Evolutionary conservation across 306 rosid genomes (phyloP), one percentile per base, ranked within the genome.

Genomic region (Vigna mungo): DNA sequence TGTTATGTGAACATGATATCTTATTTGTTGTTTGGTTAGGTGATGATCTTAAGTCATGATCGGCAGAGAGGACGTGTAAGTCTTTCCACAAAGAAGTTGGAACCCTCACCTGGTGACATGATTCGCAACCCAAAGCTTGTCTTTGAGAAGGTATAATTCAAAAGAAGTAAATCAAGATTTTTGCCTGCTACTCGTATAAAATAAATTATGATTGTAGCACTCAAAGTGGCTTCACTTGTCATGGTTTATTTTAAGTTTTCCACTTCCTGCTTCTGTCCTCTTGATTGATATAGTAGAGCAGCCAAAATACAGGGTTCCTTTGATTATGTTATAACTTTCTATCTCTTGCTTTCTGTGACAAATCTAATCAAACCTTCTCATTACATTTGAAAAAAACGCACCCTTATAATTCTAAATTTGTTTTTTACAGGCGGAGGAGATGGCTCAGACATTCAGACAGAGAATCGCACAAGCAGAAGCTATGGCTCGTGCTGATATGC

Each of bases 391-490:
- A 84, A 69, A 58, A 54, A 47, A 66, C 13, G 14, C 32, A 55
- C 71, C 62, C 21, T 11, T 60, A 15, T 30, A 65, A 78, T 58
- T 74, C 63, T 77, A 27, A 67, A 79, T 81, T 36, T 89, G 65
- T 80, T 78, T 68, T 16, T 62, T 59, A 47, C 77, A 94, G 98
- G 98, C 98, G 2, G 98, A 95, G 82, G 98, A 95, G 89, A 95
- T 95, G 96, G 97, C 96, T 68, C 96, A 90, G 81, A 92, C 91
- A 53, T 95, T 95, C 85, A 84, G 97, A 83, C 97, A 95, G 87
- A 95, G 97, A 87, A 92, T 92, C 20, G 97, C 97, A 65, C 98
- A 95, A 82, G 97, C 98, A 9, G 98, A 92, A 87, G 97, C 97
- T n/a, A 90, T 95, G 97, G 98, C 98, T 73, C 96, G 92, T 47